Percentiles rank a stretch among this genome's conserved stretches.
Conservation (phyloP, 768 basidiomycete genomes). For the Amanita rubescens region DNA sequence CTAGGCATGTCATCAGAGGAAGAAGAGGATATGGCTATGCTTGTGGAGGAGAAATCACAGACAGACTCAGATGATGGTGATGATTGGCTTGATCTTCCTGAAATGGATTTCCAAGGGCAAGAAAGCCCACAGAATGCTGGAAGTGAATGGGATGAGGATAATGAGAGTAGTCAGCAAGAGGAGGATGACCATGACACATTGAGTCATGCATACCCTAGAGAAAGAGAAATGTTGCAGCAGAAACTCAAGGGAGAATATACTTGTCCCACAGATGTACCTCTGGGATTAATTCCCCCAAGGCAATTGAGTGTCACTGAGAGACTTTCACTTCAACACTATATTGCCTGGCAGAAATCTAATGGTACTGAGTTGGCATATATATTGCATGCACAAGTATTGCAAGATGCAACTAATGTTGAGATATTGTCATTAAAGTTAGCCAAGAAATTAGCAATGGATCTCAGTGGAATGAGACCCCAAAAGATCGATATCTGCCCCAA, state of each 20-base stretch:
- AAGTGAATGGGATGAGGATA: neutral
- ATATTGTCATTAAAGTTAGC: slow-evolving; percentile 15
- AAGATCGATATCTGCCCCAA: slow-evolving; percentile 17
- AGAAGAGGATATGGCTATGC: too few species aligned
- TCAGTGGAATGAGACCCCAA: slow-evolving; percentile 10
- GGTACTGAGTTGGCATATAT: slow-evolving; percentile 18
- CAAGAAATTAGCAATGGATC: slow-evolving; percentile 10
- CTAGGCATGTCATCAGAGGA: too few species aligned
- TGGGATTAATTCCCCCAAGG: neutral
- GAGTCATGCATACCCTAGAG: neutral
- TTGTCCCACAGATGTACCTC: neutral
- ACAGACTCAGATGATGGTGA: neutral
- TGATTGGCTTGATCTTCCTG: neutral
- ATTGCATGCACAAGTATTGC: slow-evolving; percentile 12
- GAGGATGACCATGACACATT: neutral
- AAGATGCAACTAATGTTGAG: slow-evolving; percentile 12
- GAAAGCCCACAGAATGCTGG: too few species aligned
- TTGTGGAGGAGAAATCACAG: neutral
- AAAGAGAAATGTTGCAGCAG: neutral
- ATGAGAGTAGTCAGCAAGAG: neutral
- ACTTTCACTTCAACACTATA: neutral
- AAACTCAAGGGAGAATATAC: neutral
- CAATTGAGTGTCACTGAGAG: neutral
- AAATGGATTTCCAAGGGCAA: neutral
- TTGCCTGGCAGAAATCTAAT: slow-evolving; percentile 8